Evolutionary conservation across 2,329 filamentous ascomycete species (phyloP).

Genomic region (Ophiognomonia clavigignenti-juglandacearum): DNA sequence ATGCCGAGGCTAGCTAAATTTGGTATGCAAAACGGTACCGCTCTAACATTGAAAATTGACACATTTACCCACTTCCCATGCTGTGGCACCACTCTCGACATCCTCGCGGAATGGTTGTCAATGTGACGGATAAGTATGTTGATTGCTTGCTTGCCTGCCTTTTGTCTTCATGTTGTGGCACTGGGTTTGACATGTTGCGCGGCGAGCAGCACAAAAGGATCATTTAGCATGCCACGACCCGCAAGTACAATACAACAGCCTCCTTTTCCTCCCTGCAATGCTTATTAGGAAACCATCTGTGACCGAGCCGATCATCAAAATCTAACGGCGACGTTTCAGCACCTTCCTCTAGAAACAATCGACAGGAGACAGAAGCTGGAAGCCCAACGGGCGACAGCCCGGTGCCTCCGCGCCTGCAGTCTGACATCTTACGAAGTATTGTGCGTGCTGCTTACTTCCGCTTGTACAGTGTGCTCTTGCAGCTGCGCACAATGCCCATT

Average conservation of each 20-base stretch:
- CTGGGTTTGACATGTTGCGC: slow-evolving; percentile 8
- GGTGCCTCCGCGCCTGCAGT: background rate
- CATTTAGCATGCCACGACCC: background rate
- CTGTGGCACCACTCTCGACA: slow-evolving; percentile 7
- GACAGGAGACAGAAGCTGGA: background rate
- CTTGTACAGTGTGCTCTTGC: background rate
- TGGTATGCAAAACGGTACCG: background rate
- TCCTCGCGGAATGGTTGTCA: background rate
- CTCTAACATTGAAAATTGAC: background rate
- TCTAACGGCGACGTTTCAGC: background rate
- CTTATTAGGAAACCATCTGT: background rate
- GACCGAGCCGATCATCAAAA: background rate
- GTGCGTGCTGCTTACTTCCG: background rate
- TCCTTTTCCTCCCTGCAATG: background rate
- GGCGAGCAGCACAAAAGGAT: background rate
- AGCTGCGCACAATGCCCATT: background rate
- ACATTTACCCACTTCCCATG: background rate
- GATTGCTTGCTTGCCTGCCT: too few relatives aligned
- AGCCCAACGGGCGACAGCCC: background rate
- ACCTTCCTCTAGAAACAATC: background rate
- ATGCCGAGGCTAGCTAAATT: background rate
- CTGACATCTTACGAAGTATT: too few relatives aligned
- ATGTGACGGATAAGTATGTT: too few relatives aligned
- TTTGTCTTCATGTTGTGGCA: slow-evolving; percentile 5
- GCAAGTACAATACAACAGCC: too few relatives aligned